Evolutionary conservation across 2,329 filamentous ascomycete genomes (phyloP), one percentile per base, ranked within the genome.

Genomic region (Bipolaris oryzae): DNA sequence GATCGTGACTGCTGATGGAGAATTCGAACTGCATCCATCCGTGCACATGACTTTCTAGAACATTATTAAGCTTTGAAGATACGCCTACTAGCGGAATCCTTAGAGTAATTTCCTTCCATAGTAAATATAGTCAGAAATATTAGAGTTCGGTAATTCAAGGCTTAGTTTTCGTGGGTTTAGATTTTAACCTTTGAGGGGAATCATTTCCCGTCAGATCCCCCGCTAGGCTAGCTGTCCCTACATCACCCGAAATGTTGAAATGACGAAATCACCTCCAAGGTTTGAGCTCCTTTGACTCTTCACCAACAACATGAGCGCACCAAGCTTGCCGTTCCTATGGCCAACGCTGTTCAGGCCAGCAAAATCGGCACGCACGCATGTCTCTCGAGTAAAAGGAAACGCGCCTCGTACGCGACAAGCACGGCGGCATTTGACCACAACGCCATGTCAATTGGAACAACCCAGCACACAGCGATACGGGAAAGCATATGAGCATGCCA

Each of bases 251-350:
- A 50, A 42, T 57, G 53, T 47, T 43, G 42, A 53, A 55, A 50
- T 45, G 50, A 35, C 50, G 50, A 50, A 51, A 52, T 42, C 41
- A 35, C 49, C 45, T 43, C 37, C 18, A 37, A 57, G 33, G 16
- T 46, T 37, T 43, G 34, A 31, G 13, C 52, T 41, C 18, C 51
- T 47, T 35, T 47, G 18, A 31, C 48, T 11, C 34, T 23, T 47
- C 47, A 43, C 50, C 48, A 10, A 49, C 55, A 63, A 49, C 15
- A 81, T 81, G 79, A 74, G 79, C 16, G 67, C 75, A 42, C 79
- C 79, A 13, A 76, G 77, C 41, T 66, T 82, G 43, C 77, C 78
- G 23, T 81, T 81, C 62, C 71, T 81, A 39, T 81, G 79, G 76
- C 79, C 80, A 1, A 75, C 78, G 66, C 70, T 82, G 43, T 79